Evolutionary conservation across 768 basidiomycete species (phyloP).

Genomic region (Russula brevipes): DNA sequence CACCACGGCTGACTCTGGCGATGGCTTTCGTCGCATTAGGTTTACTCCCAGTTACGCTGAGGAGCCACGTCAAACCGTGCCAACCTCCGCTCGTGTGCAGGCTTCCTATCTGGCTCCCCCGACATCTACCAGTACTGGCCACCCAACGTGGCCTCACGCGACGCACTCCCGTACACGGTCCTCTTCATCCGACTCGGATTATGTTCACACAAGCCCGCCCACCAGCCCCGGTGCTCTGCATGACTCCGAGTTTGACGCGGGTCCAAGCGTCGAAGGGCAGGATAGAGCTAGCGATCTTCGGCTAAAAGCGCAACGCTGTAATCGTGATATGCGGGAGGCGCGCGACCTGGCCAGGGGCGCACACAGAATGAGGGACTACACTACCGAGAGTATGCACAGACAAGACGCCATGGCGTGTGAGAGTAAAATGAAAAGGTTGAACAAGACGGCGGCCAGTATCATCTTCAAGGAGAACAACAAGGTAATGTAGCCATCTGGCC

Average conservation of each 20-base stretch:
- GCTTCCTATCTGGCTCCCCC: background rate
- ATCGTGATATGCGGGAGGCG: background rate
- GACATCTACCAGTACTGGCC: background rate
- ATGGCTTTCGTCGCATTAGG: background rate
- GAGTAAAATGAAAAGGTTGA: background rate
- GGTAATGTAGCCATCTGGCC: background rate
- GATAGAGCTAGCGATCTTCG: background rate
- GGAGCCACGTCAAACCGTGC: background rate
- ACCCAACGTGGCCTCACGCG: background rate
- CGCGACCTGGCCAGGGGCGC: conserved; percentile 1
- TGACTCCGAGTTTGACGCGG: background rate
- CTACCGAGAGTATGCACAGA: background rate
- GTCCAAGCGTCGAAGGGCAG: background rate
- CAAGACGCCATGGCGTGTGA: background rate
- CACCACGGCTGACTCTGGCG: background rate
- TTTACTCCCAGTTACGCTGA: background rate
- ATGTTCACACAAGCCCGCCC: background rate
- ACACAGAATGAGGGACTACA: background rate
- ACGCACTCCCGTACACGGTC: background rate
- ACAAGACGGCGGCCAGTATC: conserved; percentile 5
- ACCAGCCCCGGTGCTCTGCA: background rate
- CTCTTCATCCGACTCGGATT: background rate
- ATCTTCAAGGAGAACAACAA: conserved; percentile 13
- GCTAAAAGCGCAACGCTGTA: background rate
- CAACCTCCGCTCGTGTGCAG: background rate